Conservation (phyloP, 1,139 yeast species). For the Keqinozyma sinolaborantium region DNA sequence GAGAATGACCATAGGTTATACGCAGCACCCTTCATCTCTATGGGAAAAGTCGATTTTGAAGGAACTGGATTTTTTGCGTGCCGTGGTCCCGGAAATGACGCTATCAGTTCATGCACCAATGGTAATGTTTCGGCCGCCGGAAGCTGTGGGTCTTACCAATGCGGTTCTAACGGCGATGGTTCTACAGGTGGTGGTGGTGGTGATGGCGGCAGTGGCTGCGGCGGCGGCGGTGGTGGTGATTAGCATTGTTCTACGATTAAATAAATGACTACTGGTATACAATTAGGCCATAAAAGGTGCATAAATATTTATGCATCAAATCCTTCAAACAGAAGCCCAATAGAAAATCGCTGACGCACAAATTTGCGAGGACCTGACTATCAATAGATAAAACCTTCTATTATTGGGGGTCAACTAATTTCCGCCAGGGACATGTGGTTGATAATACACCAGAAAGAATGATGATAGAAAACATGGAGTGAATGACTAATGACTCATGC, state of each 20-base stretch:
- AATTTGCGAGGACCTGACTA: too few species aligned
- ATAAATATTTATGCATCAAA: too few species aligned
- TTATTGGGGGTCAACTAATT: too few species aligned
- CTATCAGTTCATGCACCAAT: neutral
- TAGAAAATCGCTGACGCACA: too few species aligned
- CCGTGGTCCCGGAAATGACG: neutral
- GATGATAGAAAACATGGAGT: too few species aligned
- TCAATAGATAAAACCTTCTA: too few species aligned
- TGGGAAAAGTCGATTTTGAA: neutral
- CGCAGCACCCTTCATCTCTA: neutral
- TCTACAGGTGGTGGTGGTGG: constrained; percentile 1
- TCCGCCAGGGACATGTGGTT: too few species aligned
- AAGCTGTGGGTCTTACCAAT: neutral
- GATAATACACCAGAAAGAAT: too few species aligned
- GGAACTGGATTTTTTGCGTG: neutral
- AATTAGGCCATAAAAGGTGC: too few species aligned
- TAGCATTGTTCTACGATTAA: neutral
- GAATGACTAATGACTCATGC: too few species aligned
- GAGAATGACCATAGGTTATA: neutral
- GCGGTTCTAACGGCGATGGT: neutral
- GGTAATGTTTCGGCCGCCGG: neutral
- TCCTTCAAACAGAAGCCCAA: too few species aligned
- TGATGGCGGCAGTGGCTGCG: constrained; percentile 1
- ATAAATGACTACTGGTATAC: neutral
- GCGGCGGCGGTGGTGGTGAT: constrained; percentile 1